phyloP scores from a whole-genome alignment of 179 eudicot genomes.

The Silene coronaria region DNA sequence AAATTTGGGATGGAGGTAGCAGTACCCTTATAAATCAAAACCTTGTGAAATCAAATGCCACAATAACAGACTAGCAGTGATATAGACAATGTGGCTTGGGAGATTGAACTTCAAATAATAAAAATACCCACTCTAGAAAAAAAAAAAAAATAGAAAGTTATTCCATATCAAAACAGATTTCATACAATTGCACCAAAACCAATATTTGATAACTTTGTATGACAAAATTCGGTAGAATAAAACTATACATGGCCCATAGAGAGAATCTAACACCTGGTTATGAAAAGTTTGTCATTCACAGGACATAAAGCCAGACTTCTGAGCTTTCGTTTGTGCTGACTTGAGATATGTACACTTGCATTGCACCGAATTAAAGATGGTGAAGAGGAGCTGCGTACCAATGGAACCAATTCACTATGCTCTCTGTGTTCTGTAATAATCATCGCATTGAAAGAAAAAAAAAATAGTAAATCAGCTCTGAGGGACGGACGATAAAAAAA shows the following conservation, averaged over 20 bases:
- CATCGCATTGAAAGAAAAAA: slow-evolving; percentile 8
- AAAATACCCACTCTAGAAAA: neutral
- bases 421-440: slow-evolving; percentile 53
- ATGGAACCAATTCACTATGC: slow-evolving; percentile 59
- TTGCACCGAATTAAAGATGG: slow-evolving; percentile 52
- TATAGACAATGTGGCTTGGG: neutral
- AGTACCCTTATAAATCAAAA: neutral
- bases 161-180: neutral
- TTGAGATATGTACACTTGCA: slow-evolving; percentile 46
- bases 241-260: neutral
- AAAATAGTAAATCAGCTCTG: neutral
- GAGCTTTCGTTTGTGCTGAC: slow-evolving; percentile 93
- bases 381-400: slow-evolving; percentile 54
- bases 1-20: neutral
- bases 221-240: neutral
- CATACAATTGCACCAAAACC: neutral
- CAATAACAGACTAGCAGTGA: neutral
- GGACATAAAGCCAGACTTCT: slow-evolving; percentile 82
- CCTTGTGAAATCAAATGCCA: neutral
- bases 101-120: neutral
- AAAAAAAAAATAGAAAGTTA: neutral
- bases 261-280: slow-evolving; percentile 54
- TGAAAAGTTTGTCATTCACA: slow-evolving; percentile 63
- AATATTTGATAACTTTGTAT: neutral
- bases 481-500: neutral